Conservation (phyloP, 1,284 basidiomycete species). For the Ustilago trichophora region DNA sequence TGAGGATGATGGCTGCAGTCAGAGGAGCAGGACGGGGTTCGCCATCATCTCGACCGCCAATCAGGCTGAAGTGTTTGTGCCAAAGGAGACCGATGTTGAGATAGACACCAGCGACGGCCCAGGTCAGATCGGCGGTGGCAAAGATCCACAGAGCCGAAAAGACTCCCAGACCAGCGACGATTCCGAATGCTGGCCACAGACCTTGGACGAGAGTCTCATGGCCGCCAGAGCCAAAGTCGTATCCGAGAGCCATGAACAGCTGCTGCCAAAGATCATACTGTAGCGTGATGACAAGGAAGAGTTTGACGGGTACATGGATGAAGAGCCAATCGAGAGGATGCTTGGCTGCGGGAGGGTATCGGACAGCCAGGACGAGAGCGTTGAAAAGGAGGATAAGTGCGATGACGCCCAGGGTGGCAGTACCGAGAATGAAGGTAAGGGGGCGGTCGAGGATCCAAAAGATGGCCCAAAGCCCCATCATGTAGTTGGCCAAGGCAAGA, state of each 20-base stretch:
- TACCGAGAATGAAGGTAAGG: constrained; percentile 48
- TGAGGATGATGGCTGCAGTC: constrained; percentile 50
- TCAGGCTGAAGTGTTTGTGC: constrained; percentile 44
- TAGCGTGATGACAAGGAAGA: constrained; percentile 69
- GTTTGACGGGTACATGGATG: constrained; percentile 69
- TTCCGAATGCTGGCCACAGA: constrained; percentile 56
- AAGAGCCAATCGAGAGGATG: constrained; percentile 70
- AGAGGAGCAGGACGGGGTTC: constrained; percentile 49
- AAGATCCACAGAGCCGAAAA: constrained; percentile 60
- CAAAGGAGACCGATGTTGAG: constrained; percentile 54
- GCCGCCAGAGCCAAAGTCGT: constrained; percentile 61
- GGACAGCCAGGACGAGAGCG: constrained; percentile 45
- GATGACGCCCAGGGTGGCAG: constrained; percentile 43
- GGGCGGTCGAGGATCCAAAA: constrained; percentile 73
- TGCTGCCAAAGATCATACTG: constrained; percentile 69
- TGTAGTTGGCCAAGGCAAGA: constrained; percentile 81
- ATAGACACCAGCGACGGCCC: constrained; percentile 51
- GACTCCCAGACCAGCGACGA: constrained; percentile 45
- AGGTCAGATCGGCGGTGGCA: constrained; percentile 54
- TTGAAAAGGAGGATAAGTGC: constrained; percentile 54
- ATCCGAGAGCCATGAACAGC: constrained; percentile 69
- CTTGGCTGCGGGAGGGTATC: constrained; percentile 63
- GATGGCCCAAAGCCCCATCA: constrained; percentile 84
- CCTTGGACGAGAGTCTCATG: constrained; percentile 34
- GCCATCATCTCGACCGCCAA: constrained; percentile 34